Evolutionary conservation across 2,329 filamentous ascomycete genomes (phyloP), one percentile per base, ranked within the genome.

Genomic region (Dothistroma pini): DNA sequence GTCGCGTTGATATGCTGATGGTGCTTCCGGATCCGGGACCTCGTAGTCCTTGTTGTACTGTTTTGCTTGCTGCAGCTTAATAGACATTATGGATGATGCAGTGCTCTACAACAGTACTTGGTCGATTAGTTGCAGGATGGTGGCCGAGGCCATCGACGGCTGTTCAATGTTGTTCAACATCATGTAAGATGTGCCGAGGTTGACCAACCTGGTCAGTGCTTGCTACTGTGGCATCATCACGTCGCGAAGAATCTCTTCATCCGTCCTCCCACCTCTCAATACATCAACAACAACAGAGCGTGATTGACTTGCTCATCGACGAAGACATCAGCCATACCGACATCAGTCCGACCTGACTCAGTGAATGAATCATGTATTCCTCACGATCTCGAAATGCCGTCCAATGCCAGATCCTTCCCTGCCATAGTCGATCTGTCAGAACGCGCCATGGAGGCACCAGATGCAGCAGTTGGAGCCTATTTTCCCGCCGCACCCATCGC

Each of bases 1-100:
- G 4, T 74, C 72, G 10, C 76, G 55, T 63, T 68, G 66, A 52
- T 67, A 68, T 25, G 60, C 52, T 2, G 71, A 70, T 32, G 69
- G 67, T 5, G 75, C 70, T 6, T 72, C 69, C 10, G 75, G 74
- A 56, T 76, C 73, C 1, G 76, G 75, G n/a, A 72, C 68, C 48
- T 70, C 71, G 64, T 69, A 68, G 29, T 53, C 49, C 31, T 56
- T 54, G 34, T 67, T 67, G 53, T 60, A 67, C 31, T 63, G 57
- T 19, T 56, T 61, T 35, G 61, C 66, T 53, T 67, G 61, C 38
- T 57, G 58, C 10, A 67, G 59, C 31, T 58, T 66, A 16, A 58
- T 58, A 31, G 51, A 53, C 51, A 53, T 53, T 53, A 11, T 53
- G 29, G 14, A 19, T n/a, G 41, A 9, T 6, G 14, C 4, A 9